phyloP scores from a whole-genome alignment of 2,329 filamentous ascomycete genomes.

The Amylocarpus encephaloides region DNA sequence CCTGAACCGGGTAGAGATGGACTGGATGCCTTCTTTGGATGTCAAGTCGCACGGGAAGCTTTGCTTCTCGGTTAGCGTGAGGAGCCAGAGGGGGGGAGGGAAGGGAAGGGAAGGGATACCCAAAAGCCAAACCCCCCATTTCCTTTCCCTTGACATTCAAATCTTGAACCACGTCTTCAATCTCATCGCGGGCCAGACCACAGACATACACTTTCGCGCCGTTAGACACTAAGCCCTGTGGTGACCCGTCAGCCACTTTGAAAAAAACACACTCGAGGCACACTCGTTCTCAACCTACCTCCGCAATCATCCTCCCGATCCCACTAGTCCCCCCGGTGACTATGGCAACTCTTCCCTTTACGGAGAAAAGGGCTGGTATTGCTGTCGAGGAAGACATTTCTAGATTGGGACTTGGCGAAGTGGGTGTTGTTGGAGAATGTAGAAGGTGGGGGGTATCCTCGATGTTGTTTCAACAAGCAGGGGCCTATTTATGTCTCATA shows the following conservation, averaged over 20 bases:
- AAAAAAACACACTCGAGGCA: not conserved
- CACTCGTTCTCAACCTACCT: slow-evolving; percentile 25
- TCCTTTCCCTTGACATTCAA: slow-evolving; percentile 35
- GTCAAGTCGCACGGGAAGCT: slow-evolving; percentile 36
- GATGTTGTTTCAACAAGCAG: no score
- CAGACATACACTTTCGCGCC: slow-evolving; percentile 43
- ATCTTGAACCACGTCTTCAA: slow-evolving; percentile 34
- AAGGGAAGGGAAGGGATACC: slow-evolving; percentile 26
- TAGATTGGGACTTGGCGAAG: no score
- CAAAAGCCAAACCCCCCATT: slow-evolving; percentile 34
- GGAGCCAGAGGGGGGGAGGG: slow-evolving; percentile 7
- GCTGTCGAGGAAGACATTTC: slow-evolving; percentile 30
- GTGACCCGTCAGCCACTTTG: not conserved
- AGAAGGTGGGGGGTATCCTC: no score
- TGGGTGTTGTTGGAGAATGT: no score
- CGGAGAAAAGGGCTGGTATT: slow-evolving; percentile 42
- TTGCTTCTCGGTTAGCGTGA: slow-evolving; percentile 1
- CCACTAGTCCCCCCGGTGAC: slow-evolving; percentile 41
- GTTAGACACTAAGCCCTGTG: slow-evolving; percentile 38
- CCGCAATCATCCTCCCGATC: slow-evolving; percentile 41
- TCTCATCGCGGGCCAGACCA: slow-evolving; percentile 37
- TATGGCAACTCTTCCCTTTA: slow-evolving; percentile 39
- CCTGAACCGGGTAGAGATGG: slow-evolving; percentile 31
- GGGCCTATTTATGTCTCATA: no score
- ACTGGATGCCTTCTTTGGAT: slow-evolving; percentile 36